A percentile compares a stretch with the other conserved stretches of the same genome.
phyloP scores from a whole-genome alignment of 2,329 filamentous ascomycete genomes.

The Aspergillus pseudoterreus region DNA sequence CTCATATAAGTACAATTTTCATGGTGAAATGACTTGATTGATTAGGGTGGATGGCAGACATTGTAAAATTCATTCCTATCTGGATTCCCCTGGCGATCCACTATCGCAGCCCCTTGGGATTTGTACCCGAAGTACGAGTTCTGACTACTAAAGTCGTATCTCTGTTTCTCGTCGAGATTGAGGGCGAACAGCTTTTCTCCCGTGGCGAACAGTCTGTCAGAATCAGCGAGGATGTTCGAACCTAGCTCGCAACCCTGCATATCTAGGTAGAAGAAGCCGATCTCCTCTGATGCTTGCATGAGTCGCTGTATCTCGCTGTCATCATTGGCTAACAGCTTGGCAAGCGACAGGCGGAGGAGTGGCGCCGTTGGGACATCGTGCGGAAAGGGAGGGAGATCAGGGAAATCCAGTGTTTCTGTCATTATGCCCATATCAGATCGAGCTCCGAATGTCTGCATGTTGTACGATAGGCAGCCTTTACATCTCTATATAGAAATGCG shows the following conservation, averaged over 20 bases:
- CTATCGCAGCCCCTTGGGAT: conserved; percentile 43
- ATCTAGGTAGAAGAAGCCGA: conserved; percentile 58
- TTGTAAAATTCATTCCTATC: conserved; percentile 57
- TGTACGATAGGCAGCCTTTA: not conserved
- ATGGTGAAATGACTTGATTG: no score
- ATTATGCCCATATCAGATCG: not conserved
- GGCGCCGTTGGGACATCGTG: conserved; percentile 41
- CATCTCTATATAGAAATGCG: conserved; percentile 13
- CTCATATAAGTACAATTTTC: not conserved
- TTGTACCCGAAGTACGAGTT: conserved; percentile 55
- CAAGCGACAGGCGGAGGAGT: conserved; percentile 40
- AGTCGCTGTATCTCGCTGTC: conserved; percentile 32
- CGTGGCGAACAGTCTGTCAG: conserved; percentile 46
- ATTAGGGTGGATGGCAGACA: conserved; percentile 25
- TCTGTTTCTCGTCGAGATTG: conserved; percentile 49
- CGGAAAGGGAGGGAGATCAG: conserved; percentile 39
- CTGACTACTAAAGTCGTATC: conserved; percentile 51
- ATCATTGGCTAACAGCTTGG: conserved; percentile 36
- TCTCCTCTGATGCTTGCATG: conserved; percentile 40
- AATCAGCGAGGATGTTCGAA: conserved; percentile 39
- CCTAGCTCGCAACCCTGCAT: conserved; percentile 38
- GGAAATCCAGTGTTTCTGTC: conserved; percentile 16
- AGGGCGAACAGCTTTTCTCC: conserved; percentile 48
- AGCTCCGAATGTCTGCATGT: no score
- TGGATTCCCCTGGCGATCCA: conserved; percentile 47